These are phyloP conservation scores for Cladosporium sp. DNA, from an alignment of 2,329 filamentous ascomycete genomes.

Conservation along the genomic window DNA sequence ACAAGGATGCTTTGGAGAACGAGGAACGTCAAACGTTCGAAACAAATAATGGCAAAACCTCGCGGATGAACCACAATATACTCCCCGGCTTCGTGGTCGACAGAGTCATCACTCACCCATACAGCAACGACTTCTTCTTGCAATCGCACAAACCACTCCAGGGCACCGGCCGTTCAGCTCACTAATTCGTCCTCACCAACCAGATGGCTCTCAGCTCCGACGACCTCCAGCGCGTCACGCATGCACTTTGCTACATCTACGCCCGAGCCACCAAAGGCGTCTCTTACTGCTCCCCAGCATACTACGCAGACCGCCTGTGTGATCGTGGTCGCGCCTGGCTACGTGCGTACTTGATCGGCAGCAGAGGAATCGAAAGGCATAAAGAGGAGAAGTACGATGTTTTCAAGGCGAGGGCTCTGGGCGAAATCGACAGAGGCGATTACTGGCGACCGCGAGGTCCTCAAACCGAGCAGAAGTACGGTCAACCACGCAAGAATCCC, in stretches of 20 bases:
- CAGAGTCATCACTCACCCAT: conserved; percentile 18
- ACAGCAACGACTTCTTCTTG: conserved; percentile 25
- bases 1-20: not conserved
- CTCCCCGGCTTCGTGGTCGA: conserved; percentile 24
- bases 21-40: not conserved
- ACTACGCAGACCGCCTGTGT: conserved; percentile 42
- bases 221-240: conserved; percentile 13
- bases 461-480: not conserved
- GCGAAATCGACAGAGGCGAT: not conserved
- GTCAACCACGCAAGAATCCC: conserved; percentile 5
- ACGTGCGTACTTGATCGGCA: conserved; percentile 17
- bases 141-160: conserved; percentile 49
- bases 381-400: not conserved
- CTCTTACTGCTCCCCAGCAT: conserved; percentile 38
- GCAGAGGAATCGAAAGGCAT: not conserved
- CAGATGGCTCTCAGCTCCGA: conserved; percentile 6
- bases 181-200: conserved; percentile 62
- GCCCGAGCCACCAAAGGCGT: conserved; percentile 33
- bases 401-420: not conserved
- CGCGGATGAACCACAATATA: conserved; percentile 19
- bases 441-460: not conserved
- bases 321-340: conserved; percentile 34
- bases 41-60: not conserved
- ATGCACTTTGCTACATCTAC: conserved; percentile 37
- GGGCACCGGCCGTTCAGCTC: conserved; percentile 76